Evolutionary conservation across 1,284 basidiomycete species (phyloP), one percentile per base, ranked within the genome.

Genomic region (Malassezia pachydermatis): DNA sequence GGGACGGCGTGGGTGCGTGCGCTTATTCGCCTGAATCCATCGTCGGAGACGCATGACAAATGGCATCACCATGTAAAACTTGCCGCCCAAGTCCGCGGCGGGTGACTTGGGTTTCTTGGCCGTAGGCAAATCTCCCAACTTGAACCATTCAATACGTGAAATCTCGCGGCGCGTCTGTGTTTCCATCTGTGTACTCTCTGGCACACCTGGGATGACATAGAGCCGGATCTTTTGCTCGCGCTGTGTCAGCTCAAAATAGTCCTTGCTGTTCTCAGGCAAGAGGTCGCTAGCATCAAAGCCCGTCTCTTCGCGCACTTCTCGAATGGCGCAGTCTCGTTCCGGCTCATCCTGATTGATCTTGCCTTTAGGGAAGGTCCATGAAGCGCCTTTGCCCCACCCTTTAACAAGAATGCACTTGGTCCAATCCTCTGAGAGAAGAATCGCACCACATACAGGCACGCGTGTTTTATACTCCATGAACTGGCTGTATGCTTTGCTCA

Each of bases 291-390:
- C 67, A 54, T 71, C 66, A 45, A 63, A 67, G 20, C 69, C 69
- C 10, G 69, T 71, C 53, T 71, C 69, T 38, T 71, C 69, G 30
- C 54, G 50, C 94, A 60, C 79, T 79, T 57, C 81, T 28, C 67
- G 62, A 28, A 70, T 57, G 77, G 58, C 84, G 37, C 68, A 70
- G 34, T 69, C 68, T 19, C 66, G 55, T 41, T 67, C 59, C 16
- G 60, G 37, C 79, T 34, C 83, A 80, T 74, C 96, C 72, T 92
- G 84, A 65, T 99, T 99, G 73, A 98, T 98, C 76, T 99, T 99
- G 43, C 94, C 94, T 72, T 94, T 88, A 1, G 94, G 94, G 73
- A 98, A 99, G 23, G 88, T 86, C 94, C 94, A 99, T 4, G 88
- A 86, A 5, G 92, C 85, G 20, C 84, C 87, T 19, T 86, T 82